These are phyloP conservation scores for Suhomyces bribrorum DNA, from an alignment of 1,139 yeast species.

Conservation along the genomic window DNA sequence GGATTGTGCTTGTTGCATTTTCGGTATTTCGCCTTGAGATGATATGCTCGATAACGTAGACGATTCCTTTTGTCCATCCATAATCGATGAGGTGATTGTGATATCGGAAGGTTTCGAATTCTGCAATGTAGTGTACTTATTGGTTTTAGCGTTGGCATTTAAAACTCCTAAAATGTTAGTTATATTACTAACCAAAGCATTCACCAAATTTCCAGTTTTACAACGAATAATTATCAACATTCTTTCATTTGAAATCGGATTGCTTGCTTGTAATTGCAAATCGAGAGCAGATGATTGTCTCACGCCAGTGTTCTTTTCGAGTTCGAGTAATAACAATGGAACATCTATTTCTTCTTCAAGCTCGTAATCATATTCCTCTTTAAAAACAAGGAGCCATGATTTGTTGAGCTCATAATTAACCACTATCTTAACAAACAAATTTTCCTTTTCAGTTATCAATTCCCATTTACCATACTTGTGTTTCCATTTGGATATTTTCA, in stretches of 20 bases:
- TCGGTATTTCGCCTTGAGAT: conserved; percentile 19
- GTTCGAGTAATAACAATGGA: conserved; percentile 39
- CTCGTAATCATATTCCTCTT: conserved; percentile 39
- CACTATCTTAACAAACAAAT: conserved; percentile 39
- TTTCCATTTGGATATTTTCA: conserved; percentile 49
- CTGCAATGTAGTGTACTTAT: conserved; percentile 21
- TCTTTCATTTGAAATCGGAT: conserved; percentile 33
- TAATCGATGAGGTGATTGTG: conserved; percentile 42
- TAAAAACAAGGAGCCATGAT: conserved; percentile 45
- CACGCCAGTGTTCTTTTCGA: conserved; percentile 26
- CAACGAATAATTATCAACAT: conserved; percentile 41
- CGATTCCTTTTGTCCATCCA: conserved; percentile 27
- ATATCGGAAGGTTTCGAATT: conserved; percentile 28
- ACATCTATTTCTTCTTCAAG: conserved; percentile 35
- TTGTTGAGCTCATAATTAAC: conserved; percentile 35
- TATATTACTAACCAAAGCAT: conserved; percentile 29
- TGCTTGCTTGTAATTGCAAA: conserved; percentile 36
- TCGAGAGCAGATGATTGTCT: conserved; percentile 46
- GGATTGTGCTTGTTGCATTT: conserved; percentile 11
- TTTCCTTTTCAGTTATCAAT: conserved; percentile 41
- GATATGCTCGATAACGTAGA: conserved; percentile 40
- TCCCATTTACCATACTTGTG: conserved; percentile 49
- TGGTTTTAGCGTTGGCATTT: conserved; percentile 15
- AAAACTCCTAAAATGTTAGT: conserved; percentile 32
- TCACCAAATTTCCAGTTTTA: conserved; percentile 27